Evolutionary conservation across 1,139 yeast genomes (phyloP).

Genomic region (Diutina siamensis): DNA sequence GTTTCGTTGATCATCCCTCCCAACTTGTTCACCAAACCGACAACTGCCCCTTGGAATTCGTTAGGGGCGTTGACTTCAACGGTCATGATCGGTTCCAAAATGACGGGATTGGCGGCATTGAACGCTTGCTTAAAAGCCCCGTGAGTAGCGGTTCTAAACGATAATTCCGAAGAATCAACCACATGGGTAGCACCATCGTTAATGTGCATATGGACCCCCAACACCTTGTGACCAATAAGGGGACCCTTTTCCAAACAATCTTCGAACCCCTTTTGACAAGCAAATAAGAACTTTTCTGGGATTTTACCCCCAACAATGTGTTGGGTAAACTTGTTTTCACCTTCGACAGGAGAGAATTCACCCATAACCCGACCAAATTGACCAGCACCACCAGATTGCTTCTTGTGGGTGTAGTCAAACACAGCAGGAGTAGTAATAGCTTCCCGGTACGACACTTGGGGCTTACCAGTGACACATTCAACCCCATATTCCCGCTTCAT

Average conservation of each 20-base stretch:
- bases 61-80: slow-evolving; percentile 89
- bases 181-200: slow-evolving; percentile 97
- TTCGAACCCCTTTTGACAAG: slow-evolving; percentile 92
- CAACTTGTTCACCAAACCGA: slow-evolving; percentile 82
- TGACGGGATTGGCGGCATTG: slow-evolving; percentile 70
- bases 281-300: slow-evolving; percentile 86
- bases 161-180: slow-evolving; percentile 92
- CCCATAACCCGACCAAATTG: slow-evolving; percentile 98
- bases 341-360: slow-evolving; percentile 52
- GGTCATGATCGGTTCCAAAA: slow-evolving; percentile 92
- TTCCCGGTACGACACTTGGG: slow-evolving; percentile 97
- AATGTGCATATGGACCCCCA: slow-evolving; percentile 87
- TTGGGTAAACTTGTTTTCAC: slow-evolving; percentile 66
- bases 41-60: slow-evolving; percentile 91
- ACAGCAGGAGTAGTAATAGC: slow-evolving; percentile 62
- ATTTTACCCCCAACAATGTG: slow-evolving; percentile 95
- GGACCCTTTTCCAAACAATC: slow-evolving; percentile 97
- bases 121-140: slow-evolving; percentile 92
- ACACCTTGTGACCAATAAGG: slow-evolving; percentile 83
- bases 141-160: slow-evolving; percentile 86
- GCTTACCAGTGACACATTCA: slow-evolving; percentile 91
- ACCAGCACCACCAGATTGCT: slow-evolving; percentile 99
- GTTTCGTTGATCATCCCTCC: slow-evolving; percentile 92
- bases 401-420: slow-evolving; percentile 94
- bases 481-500: slow-evolving; percentile 96